Evolutionary conservation across 2,329 filamentous ascomycete species (phyloP), one percentile per base, ranked within the genome.

Genomic region (Fusarium sp.): DNA sequence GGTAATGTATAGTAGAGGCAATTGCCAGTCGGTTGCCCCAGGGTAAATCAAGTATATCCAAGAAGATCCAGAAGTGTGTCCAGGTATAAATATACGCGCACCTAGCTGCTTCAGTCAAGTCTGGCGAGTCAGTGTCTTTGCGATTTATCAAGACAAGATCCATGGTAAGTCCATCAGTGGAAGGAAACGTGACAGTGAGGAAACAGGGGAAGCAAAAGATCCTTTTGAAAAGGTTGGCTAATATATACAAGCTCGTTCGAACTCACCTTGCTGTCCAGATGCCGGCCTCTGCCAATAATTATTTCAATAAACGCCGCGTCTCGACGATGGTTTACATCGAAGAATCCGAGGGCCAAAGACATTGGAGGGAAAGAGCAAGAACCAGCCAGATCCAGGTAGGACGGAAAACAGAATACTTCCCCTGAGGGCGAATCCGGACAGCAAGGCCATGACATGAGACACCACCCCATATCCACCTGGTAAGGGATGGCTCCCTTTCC

Each of bases 221-320:
- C 75, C 77, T 77, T 77, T 82, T 81, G 78, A 80, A 69, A 74
- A 73, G 78, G 76, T 80, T 83, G 80, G 80, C 78, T 79, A 79
- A 80, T 84, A 85, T 84, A 82, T 85, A 85, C 84, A 86, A 81
- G 82, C 81, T 81, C 79, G 34, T 62, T 78, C 75, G 74, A 72
- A 82, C 84, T 85, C 80, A 85, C 84, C 84, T 83, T 81, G 83
- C 84, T 86, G 84, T 84, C 84, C 82, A 77, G 82, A 82, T 77
- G 75, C 77, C 75, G 76, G 77, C 79, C 72, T 70, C 68, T 73
- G 69, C 70, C 72, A 72, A 72, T 77, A 74, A 77, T 76, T 72
- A 76, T 70, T 59, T 70, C 68, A 68, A 70, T 57, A 62, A 62
- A 65, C 68, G 65, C 68, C 65, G 68, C 61, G 62, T 70, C 58